Base-by-base conservation (phyloP, 441 rosid species). In the Populus hybrid region DNA sequence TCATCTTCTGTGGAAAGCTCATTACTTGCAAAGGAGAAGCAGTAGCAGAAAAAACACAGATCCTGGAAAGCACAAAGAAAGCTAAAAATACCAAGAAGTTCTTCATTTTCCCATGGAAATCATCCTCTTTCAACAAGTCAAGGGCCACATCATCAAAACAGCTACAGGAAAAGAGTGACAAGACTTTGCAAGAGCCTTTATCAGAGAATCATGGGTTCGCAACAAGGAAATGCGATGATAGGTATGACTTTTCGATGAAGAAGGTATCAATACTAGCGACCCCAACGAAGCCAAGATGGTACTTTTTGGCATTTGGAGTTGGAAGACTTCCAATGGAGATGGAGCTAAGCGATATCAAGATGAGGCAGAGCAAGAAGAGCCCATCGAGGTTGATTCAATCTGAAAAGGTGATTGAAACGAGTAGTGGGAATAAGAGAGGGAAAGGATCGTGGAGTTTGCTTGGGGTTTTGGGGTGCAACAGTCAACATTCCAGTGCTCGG, bases 1-100 rank as follows among this genome's bases (percentile, higher is more conserved):
- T 88, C 79, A 70, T 90, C 36, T 91, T 89, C 50, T 91, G 95
- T 23, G 95, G 93, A 8, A 89, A 88, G 73, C 74, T 87, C 30
- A 89, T 91, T 69, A 78, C 85, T 14, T 66, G 23, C 42, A 84
- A 42, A 71, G 81, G 65, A 20, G 63, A 77, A 5, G 24, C 6
- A 2, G 35, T 12, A 8, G 46, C 24, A 2, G 77, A n/a, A 2
- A 57, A 75, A 10, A 64, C 50, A 67, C 74, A 70, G 34, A 20
- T 38, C 7, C 20, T 7, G 2, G 61, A 73, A 32, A 10, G 18
- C 30, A 38, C 42, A 0, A 23, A 12, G 2, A 30, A 73, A 32
- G 69, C 35, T 24, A 72, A 26, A 26, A 66, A 69, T 0, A 5
- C 6, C 10, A 38, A 69, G 50, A 76, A 81, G 24, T 66, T 72